Percentiles rank a stretch among this genome's conserved stretches.
phyloP scores from a whole-genome alignment of 176 grass and related monocot species.

The Raddia distichophylla region DNA sequence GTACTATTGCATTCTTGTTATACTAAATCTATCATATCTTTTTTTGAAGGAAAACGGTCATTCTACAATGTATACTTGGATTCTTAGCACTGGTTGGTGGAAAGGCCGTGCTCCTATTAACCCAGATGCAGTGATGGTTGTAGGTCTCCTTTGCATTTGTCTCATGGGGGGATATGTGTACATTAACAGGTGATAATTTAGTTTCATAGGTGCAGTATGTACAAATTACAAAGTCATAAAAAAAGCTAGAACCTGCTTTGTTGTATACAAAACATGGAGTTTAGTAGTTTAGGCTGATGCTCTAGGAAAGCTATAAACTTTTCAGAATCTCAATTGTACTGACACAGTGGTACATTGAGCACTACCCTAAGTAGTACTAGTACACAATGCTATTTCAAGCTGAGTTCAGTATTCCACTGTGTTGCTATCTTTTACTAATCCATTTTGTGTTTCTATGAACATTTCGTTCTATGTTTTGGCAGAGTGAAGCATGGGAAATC shows the following conservation, averaged over 20 bases:
- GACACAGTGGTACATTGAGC: not conserved
- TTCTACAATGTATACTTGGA: slow-evolving; percentile 87
- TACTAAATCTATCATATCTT: slow-evolving; percentile 4
- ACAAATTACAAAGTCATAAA: slow-evolving; percentile 18
- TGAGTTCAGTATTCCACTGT: slow-evolving; percentile 9
- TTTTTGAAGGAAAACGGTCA: slow-evolving; percentile 74
- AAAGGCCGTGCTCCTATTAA: slow-evolving; percentile 77
- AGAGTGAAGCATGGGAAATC: slow-evolving; percentile 65
- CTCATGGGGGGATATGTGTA: slow-evolving; percentile 70
- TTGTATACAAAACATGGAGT: slow-evolving; percentile 2
- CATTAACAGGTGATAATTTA: slow-evolving; percentile 71
- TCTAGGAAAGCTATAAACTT: not conserved
- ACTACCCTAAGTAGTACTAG: not conserved
- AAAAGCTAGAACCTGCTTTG: slow-evolving; percentile 5
- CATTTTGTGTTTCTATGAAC: not conserved
- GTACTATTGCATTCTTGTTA: not conserved
- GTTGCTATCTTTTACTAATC: slow-evolving; percentile 17
- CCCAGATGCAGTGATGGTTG: slow-evolving; percentile 75
- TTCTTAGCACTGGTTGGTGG: slow-evolving; percentile 93
- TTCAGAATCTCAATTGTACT: not conserved
- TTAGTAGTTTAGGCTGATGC: not conserved
- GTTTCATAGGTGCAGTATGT: not conserved
- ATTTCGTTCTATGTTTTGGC: slow-evolving; percentile 38
- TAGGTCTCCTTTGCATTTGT: slow-evolving; percentile 69
- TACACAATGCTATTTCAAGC: not conserved